Percentiles rank a stretch among this genome's conserved stretches.
Conservation (phyloP, 1,139 yeast genomes). For the Geotrichum fermentans region DNA sequence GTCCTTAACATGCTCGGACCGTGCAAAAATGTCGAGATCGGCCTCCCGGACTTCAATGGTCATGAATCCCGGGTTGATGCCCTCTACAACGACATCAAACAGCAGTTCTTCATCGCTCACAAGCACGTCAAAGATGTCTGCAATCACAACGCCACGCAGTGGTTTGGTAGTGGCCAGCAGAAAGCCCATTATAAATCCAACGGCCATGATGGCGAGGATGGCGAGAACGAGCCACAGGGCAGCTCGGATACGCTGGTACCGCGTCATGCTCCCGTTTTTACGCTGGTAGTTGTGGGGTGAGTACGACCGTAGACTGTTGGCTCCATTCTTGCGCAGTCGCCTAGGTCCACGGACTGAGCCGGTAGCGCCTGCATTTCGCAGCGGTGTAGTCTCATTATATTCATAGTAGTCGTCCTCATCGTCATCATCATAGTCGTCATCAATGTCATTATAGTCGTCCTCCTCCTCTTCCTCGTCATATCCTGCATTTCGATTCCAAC, state of each 20-base stretch:
- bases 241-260: slow-evolving; percentile 29
- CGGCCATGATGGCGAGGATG: slow-evolving; percentile 28
- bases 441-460: slow-evolving; percentile 20
- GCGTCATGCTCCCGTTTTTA: slow-evolving; percentile 22
- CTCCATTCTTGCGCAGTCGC: slow-evolving; percentile 15
- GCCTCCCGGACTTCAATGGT: slow-evolving; percentile 60
- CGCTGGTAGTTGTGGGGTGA: slow-evolving; percentile 37
- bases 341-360: slow-evolving; percentile 1
- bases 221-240: slow-evolving; percentile 32
- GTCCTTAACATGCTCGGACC: slow-evolving; percentile 51
- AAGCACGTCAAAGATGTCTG: slow-evolving; percentile 62
- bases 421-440: slow-evolving; percentile 26
- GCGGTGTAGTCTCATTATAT: slow-evolving; percentile 34
- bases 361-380: slow-evolving; percentile 18
- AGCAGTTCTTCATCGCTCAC: slow-evolving; percentile 82
- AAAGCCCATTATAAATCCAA: slow-evolving; percentile 80
- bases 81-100: slow-evolving; percentile 70
- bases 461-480: slow-evolving; percentile 34
- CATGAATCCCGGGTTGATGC: slow-evolving; percentile 79
- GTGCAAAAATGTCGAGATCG: slow-evolving; percentile 84
- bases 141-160: slow-evolving; percentile 58
- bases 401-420: slow-evolving; percentile 25
- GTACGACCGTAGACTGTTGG: slow-evolving; percentile 22
- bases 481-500: slow-evolving; percentile 10
- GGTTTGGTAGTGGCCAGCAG: slow-evolving; percentile 84